Evolutionary conservation across 2,329 filamentous ascomycete species (phyloP), one percentile per base, ranked within the genome.

Genomic region (Arthrobotrys iridis): DNA sequence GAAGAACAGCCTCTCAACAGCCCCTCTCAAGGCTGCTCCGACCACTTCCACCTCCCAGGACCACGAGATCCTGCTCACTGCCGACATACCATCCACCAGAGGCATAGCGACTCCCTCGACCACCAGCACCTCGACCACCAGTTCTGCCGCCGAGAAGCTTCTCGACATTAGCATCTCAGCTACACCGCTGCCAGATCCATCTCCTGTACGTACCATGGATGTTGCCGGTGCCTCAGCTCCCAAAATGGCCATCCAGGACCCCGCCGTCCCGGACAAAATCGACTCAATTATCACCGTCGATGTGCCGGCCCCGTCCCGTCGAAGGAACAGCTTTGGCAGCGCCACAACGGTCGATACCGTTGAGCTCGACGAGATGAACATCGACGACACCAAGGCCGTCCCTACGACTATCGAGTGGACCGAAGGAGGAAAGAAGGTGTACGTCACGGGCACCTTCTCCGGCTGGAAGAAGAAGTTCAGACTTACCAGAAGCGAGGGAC

Each of bases 361-460:
- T 10, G 71, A 75, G 40, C 71, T 75, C 28, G 91, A 95, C 52
- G 87, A 91, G 74, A 86, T 87, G 22, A 91, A 95, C 40, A 88
- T 91, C 33, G 90, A 92, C 79, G 91, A 90, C 82, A 89, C 88
- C 15, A 87, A 90, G 77, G 91, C 91, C 5, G 91, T 98, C 43
- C 92, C 93, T 1, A 96, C 92, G 1, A 85, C 87, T 70, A 88
- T 99, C 71, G 91, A 96, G 83, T 99, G 95, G 95, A 87, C 87
- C 78, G 87, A 88, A 6, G 88, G 89, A 60, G 93, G 92, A 71
- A 91, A 96, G 70, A 96, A 93, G 83, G 89, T 98, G 77, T 99
- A 97, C 82, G 93, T 99, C 48, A 99, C 95, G 0, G 94, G 94
- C 78, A 98, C 95, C 18, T 97, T 98, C 81, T 96, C 96, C 79